Conservation (phyloP, 2,329 filamentous ascomycete genomes). For the Tolypocladium inflatum region DNA sequence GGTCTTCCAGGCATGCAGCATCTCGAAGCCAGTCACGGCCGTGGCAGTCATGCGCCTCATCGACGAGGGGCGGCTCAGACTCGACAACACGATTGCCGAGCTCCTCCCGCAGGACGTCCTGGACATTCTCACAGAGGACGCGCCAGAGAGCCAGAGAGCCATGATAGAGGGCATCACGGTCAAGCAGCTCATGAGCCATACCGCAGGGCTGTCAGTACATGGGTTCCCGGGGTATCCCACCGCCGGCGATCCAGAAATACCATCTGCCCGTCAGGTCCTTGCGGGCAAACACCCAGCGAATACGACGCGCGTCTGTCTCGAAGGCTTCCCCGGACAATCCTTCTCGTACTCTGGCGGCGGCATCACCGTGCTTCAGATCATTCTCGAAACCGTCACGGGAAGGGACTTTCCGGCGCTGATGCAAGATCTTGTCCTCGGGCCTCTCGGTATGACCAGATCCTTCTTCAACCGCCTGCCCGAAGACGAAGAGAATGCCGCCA, state of each 20-base stretch:
- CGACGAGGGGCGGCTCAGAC: background rate
- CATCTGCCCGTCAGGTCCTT: background rate
- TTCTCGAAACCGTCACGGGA: background rate
- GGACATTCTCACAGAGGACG: background rate
- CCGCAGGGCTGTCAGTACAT: background rate
- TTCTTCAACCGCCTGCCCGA: background rate
- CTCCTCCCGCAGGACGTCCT: background rate
- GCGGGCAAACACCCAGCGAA: background rate
- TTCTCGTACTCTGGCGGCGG: background rate
- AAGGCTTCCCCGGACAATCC: background rate
- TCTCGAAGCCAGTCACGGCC: constrained; percentile 8
- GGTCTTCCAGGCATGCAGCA: constrained; percentile 10
- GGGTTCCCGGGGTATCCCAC: background rate
- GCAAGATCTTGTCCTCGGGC: background rate
- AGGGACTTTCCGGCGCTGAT: background rate
- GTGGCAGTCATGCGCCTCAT: background rate
- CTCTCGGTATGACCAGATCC: background rate
- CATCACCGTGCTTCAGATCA: background rate
- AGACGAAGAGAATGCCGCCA: background rate
- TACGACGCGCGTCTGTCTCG: background rate
- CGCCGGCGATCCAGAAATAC: background rate
- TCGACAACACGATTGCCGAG: background rate
- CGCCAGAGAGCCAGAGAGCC: background rate
- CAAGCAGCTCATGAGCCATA: background rate
- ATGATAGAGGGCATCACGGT: background rate